Conservation (phyloP, 805 yeast species). For the Candida boidinii region DNA sequence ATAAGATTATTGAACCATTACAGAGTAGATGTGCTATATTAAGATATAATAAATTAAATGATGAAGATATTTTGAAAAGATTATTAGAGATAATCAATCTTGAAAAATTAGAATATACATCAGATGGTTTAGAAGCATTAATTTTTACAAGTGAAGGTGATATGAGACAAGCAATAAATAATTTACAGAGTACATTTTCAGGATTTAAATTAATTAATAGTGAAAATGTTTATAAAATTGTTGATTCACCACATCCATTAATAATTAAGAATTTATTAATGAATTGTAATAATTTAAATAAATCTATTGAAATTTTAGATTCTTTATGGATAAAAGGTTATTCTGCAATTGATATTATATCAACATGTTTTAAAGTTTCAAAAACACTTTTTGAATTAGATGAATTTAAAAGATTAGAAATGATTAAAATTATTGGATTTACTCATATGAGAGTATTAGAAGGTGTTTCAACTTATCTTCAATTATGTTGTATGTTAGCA, state of each 20-base stretch:
- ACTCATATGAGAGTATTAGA: slow-evolving; percentile 89
- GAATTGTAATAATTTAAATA: slow-evolving; percentile 36
- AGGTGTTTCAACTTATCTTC: slow-evolving; percentile 85
- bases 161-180: slow-evolving; percentile 90
- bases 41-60: slow-evolving; percentile 72
- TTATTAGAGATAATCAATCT: slow-evolving; percentile 58
- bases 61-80: slow-evolving; percentile 76
- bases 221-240: slow-evolving; percentile 88
- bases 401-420: slow-evolving; percentile 64
- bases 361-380: slow-evolving; percentile 83
- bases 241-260: slow-evolving; percentile 93
- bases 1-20: slow-evolving; percentile 91
- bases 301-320: slow-evolving; percentile 54
- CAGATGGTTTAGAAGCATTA: slow-evolving; percentile 88
- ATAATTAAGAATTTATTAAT: slow-evolving; percentile 67
- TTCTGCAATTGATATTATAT: slow-evolving; percentile 85
- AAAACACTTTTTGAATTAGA: slow-evolving; percentile 62
- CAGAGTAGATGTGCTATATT: slow-evolving; percentile 95
- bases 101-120: slow-evolving; percentile 71
- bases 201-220: slow-evolving; percentile 91
- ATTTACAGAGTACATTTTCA: slow-evolving; percentile 86
- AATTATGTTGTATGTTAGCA: slow-evolving; percentile 76
- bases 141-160: slow-evolving; percentile 97
- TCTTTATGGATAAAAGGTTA: slow-evolving; percentile 85
- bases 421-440: slow-evolving; percentile 80